A percentile compares a stretch with the other conserved stretches of the same genome.
phyloP scores from a whole-genome alignment of 139 green algal species.

The Tetradesmus lagerheimii region DNA sequence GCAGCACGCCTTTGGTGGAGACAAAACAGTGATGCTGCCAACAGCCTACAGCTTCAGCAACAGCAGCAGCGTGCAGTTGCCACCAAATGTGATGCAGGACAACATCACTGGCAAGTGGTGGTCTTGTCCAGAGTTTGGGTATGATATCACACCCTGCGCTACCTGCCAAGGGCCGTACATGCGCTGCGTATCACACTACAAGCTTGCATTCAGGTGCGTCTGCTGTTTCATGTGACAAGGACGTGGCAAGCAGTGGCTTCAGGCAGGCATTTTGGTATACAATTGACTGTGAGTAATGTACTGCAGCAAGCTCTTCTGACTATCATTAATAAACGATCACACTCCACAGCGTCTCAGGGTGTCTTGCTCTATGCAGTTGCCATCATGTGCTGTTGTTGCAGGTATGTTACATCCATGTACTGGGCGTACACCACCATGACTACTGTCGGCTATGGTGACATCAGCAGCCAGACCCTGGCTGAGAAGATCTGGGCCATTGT shows the following conservation, averaged over 20 bases:
- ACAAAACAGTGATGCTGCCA: constrained; percentile 44
- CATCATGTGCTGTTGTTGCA: not conserved
- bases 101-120: constrained; percentile 46
- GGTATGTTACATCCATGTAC: constrained; percentile 77
- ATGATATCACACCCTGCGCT: constrained; percentile 40
- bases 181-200: constrained; percentile 57
- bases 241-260: too few species aligned
- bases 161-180: constrained; percentile 30
- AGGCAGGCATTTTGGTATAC: too few species aligned
- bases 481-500: constrained; percentile 72
- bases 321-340: too few species aligned
- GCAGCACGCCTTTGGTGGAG: constrained; percentile 58
- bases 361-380: too few species aligned
- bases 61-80: not conserved
- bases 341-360: too few species aligned
- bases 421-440: constrained; percentile 84
- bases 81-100: not conserved
- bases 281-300: too few species aligned
- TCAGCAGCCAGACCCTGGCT: constrained; percentile 65
- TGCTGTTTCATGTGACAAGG: not conserved
- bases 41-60: not conserved
- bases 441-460: constrained; percentile 83
- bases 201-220: constrained; percentile 56
- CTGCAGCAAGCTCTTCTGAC: too few species aligned
- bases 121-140: constrained; percentile 54